Base-by-base conservation (phyloP, 2,329 filamentous ascomycete species). In the Penicillium frequentans region DNA sequence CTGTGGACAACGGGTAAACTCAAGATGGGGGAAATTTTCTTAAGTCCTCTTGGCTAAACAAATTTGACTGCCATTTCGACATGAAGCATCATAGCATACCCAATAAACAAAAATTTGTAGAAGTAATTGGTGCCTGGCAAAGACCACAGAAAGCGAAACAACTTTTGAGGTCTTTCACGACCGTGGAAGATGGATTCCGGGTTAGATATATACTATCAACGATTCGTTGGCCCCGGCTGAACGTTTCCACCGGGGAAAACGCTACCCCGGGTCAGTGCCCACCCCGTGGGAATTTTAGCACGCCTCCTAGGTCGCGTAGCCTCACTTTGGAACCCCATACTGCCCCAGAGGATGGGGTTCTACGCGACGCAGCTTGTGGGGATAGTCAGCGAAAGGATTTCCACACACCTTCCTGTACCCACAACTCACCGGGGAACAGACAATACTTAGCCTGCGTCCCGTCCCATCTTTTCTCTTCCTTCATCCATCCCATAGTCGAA, bases 181-280 rank as follows among this genome's bases (percentile, higher is more conserved):
- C 48, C 43, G n/a, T 54, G 56, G 52, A 62, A 62, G 44, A 55
- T 44, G 53, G 51, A 53, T 56, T 54, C 29, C 29, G 29, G 33
- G 50, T 60, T 55, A 47, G 54, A 60, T 59, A 61, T 64, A 61
- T 62, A 59, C 57, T 52, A 21, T 52, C 26, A 46, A 50, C 52
- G 44, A 59, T 59, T 66, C 54, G 52, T 52, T 62, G 48, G 33
- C 39, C 44, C 57, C 65, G 66, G 66, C 63, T 70, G 66, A 70
- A 66, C 51, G 64, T 66, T 69, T 66, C 56, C 31, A 62, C 58
- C 62, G 67, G 69, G 69, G 66, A 71, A 67, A 71, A 71, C 64
- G 57, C 68, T 70, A 61, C 68, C 69, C 69, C 69, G 68, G 67
- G 44, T 37, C 58, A 39, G 37, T 53, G 55, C 43, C 54, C 62